Percentiles rank a stretch among this genome's conserved stretches.
phyloP scores from a whole-genome alignment of 805 yeast species.

The Kockiozyma suomiensis region DNA sequence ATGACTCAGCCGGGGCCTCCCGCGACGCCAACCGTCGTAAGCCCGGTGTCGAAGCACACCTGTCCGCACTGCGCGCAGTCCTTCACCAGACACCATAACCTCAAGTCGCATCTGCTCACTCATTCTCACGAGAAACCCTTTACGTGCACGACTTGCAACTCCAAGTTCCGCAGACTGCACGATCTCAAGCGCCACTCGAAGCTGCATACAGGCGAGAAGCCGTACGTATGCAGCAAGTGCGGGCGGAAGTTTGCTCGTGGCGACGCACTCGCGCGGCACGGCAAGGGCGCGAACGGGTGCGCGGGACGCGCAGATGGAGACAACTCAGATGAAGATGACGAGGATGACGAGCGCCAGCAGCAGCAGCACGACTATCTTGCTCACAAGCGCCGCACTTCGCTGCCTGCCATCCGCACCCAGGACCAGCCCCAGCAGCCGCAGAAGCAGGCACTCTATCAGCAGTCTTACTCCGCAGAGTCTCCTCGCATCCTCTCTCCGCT shows the following conservation, averaged over 20 bases:
- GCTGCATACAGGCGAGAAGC: slow-evolving; percentile 75
- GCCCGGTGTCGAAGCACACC: slow-evolving; percentile 26
- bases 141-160: slow-evolving; percentile 60
- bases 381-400: slow-evolving; percentile 9
- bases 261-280: slow-evolving; percentile 74
- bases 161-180: slow-evolving; percentile 69
- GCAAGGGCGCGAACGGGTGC: slow-evolving; percentile 49
- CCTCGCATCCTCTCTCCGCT: slow-evolving; percentile 28
- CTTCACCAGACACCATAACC: slow-evolving; percentile 72
- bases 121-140: slow-evolving; percentile 69
- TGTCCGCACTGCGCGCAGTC: slow-evolving; percentile 65
- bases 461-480: slow-evolving; percentile 18
- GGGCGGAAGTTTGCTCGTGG: slow-evolving; percentile 51
- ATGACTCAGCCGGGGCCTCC: slow-evolving; percentile 16
- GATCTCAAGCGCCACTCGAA: slow-evolving; percentile 77
- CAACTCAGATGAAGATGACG: slow-evolving; percentile 22
- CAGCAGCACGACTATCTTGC: slow-evolving; percentile 7
- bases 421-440: slow-evolving; percentile 10
- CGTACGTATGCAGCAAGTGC: slow-evolving; percentile 46
- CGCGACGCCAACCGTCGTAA: slow-evolving; percentile 11
- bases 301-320: slow-evolving; percentile 34
- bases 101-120: slow-evolving; percentile 70
- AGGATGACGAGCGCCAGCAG: slow-evolving; percentile 20
- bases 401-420: slow-evolving; percentile 24
- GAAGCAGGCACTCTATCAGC: slow-evolving; percentile 11